Evolutionary conservation across 2,329 filamentous ascomycete species (phyloP).

Genomic region (Elsinoe fawcettii): DNA sequence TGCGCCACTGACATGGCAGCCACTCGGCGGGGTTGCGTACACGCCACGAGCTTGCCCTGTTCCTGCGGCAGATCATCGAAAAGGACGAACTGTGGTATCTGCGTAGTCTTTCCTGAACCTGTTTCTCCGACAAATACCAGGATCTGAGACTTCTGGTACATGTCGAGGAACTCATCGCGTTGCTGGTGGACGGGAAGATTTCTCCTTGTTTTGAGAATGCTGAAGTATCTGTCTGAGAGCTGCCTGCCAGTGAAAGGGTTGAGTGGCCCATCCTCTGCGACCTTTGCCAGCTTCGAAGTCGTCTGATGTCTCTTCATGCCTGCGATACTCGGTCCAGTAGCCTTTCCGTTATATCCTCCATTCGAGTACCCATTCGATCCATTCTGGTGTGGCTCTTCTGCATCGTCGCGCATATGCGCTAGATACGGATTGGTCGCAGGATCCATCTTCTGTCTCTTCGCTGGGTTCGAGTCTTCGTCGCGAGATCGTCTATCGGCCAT

Average conservation of each 20-base stretch:
- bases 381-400: slow-evolving; percentile 23
- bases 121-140: slow-evolving; percentile 98
- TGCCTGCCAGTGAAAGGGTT: slow-evolving; percentile 79
- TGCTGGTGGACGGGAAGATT: slow-evolving; percentile 89
- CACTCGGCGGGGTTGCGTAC: slow-evolving; percentile 94
- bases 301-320: slow-evolving; percentile 69
- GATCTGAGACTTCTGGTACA: slow-evolving; percentile 91
- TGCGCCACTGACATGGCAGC: slow-evolving; percentile 98
- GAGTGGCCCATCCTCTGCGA: slow-evolving; percentile 68
- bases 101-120: slow-evolving; percentile 97
- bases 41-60: slow-evolving; percentile 83
- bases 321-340: slow-evolving; percentile 37
- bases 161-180: slow-evolving; percentile 82
- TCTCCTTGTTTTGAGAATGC: slow-evolving; percentile 74
- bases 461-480: slow-evolving; percentile 41
- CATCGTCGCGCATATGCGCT: slow-evolving; percentile 68
- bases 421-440: slow-evolving; percentile 75
- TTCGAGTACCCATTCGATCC: slow-evolving; percentile 25
- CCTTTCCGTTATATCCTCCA: slow-evolving; percentile 27
- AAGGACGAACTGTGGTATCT: slow-evolving; percentile 96
- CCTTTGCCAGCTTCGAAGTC: slow-evolving; percentile 64
- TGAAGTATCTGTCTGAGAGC: slow-evolving; percentile 79
- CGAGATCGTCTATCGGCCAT: slow-evolving; percentile 54
- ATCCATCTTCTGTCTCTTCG: slow-evolving; percentile 52
- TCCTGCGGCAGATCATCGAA: slow-evolving; percentile 90